Evolutionary conservation across 495 filamentous ascomycete species (phyloP).

Genomic region (Durotheca rogersii): DNA sequence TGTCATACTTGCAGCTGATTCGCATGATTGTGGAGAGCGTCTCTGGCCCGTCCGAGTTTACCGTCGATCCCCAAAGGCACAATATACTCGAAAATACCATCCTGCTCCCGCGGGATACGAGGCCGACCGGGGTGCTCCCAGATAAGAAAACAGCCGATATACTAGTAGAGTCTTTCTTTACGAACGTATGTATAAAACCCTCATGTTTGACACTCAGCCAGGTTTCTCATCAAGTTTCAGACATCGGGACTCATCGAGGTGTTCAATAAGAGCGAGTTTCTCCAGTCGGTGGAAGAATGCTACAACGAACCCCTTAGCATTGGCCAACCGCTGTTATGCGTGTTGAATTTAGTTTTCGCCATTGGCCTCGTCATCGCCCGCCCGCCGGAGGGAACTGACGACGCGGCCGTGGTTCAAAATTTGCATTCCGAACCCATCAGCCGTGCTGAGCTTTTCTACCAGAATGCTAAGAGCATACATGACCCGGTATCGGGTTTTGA

Average conservation of each 20-base stretch:
- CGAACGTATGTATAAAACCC: conserved; percentile 48
- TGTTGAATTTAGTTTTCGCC: conserved; percentile 58
- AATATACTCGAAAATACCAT: conserved; percentile 65
- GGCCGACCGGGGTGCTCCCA: conserved; percentile 53
- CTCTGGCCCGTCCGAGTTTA: conserved; percentile 65
- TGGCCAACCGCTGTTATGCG: conserved; percentile 53
- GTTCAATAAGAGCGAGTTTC: conserved; percentile 53
- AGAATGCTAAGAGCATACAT: conserved; percentile 55
- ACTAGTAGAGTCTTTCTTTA: conserved; percentile 60
- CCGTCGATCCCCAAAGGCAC: conserved; percentile 66
- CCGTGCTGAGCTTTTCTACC: conserved; percentile 60
- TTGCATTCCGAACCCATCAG: conserved; percentile 47
- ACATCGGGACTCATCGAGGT: conserved; percentile 59
- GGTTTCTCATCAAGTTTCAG: conserved; percentile 33
- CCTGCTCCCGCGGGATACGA: conserved; percentile 46
- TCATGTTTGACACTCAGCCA: not conserved
- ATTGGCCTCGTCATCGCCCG: conserved; percentile 60
- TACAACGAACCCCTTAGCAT: conserved; percentile 54
- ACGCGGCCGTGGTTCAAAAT: conserved; percentile 53
- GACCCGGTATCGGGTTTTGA: conserved; percentile 59
- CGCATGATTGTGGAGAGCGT: conserved; percentile 70
- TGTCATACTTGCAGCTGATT: conserved; percentile 70
- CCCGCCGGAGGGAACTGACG: conserved; percentile 47
- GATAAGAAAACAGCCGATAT: conserved; percentile 55
- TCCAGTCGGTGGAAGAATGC: conserved; percentile 49